These are phyloP conservation scores for Zymoseptoria crescenta DNA, from an alignment of 2,329 filamentous ascomycete genomes.

Conservation along the genomic window DNA sequence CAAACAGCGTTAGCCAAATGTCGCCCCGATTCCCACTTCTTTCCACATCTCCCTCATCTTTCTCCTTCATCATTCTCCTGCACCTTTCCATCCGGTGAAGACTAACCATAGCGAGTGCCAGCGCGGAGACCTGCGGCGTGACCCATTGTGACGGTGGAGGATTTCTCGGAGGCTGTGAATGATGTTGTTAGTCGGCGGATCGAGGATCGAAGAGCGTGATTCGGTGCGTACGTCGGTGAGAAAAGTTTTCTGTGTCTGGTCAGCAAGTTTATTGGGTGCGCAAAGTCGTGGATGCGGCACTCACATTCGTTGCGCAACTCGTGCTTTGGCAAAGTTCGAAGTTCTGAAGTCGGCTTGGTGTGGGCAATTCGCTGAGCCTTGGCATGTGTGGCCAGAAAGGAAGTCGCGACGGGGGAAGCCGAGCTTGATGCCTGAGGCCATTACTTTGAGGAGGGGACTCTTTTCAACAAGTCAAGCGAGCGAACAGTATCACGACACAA, in stretches of 20 bases:
- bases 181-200: constrained; percentile 11
- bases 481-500: no score
- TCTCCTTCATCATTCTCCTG: background rate
- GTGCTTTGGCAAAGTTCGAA: background rate
- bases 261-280: background rate
- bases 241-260: background rate
- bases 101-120: constrained; percentile 37
- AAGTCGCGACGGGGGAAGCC: background rate
- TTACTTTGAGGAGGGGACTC: no score
- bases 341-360: background rate
- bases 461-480: no score
- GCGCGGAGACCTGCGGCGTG: constrained; percentile 42
- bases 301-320: background rate
- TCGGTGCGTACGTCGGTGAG: background rate
- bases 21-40: constrained; percentile 29
- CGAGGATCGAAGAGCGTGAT: background rate
- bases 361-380: background rate
- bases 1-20: constrained; percentile 34
- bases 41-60: constrained; percentile 3
- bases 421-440: background rate
- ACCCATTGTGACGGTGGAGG: constrained; percentile 42
- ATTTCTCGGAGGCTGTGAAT: constrained; percentile 18
- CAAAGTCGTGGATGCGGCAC: background rate
- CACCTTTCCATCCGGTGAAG: constrained; percentile 3
- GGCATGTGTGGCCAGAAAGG: background rate